A percentile compares a stretch with the other conserved stretches of the same genome.
Conservation (phyloP, 306 rosid species). For the Lupinus albus region DNA sequence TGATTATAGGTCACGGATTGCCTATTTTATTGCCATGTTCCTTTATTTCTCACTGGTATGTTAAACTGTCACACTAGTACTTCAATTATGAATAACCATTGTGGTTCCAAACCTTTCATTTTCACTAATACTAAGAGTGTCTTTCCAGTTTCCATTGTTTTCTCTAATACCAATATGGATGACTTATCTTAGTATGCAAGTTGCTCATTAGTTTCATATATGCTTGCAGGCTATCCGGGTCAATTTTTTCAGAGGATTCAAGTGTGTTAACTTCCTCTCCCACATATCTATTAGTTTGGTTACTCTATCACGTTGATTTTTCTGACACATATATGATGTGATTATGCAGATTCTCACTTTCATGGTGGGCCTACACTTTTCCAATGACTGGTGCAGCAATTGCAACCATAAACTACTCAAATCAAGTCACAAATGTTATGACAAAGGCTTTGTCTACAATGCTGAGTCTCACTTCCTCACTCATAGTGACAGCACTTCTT, state of each 20-base stretch:
- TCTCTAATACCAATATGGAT: too few species aligned
- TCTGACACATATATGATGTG: slow-evolving; percentile 30
- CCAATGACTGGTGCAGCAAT: slow-evolving; percentile 81
- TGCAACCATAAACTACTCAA: slow-evolving; percentile 63
- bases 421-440: slow-evolving; percentile 47
- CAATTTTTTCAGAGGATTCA: slow-evolving; percentile 73
- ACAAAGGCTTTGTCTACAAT: slow-evolving; percentile 55
- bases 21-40: slow-evolving; percentile 79
- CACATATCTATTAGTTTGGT: neutral
- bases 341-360: slow-evolving; percentile 61
- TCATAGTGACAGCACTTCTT: slow-evolving; percentile 52
- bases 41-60: slow-evolving; percentile 75
- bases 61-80: slow-evolving; percentile 12
- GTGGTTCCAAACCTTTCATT: neutral
- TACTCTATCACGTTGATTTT: neutral
- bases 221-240: slow-evolving; percentile 68
- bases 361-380: slow-evolving; percentile 92
- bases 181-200: neutral
- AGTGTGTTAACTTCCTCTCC: slow-evolving; percentile 44
- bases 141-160: too few species aligned
- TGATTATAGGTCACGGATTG: slow-evolving; percentile 55
- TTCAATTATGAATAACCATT: neutral
- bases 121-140: too few species aligned
- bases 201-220: slow-evolving; percentile 13
- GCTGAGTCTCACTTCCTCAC: slow-evolving; percentile 47